Conservation (phyloP, 1,139 yeast genomes). For the Taphrina betulina region DNA sequence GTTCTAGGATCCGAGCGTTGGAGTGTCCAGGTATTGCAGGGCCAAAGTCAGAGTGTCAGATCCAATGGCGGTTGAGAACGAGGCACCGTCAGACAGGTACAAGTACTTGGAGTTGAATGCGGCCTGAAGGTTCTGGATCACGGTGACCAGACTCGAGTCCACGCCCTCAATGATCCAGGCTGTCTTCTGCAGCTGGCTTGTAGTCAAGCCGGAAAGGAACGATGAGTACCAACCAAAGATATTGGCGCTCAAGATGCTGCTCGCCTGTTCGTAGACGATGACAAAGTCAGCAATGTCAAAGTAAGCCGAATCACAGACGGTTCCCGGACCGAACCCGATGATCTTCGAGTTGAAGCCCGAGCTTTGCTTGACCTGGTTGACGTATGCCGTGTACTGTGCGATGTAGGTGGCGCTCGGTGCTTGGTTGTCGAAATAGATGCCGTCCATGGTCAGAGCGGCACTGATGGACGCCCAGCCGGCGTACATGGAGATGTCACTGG, state of each 20-base stretch:
- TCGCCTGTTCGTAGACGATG: not conserved
- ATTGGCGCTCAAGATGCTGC: not conserved
- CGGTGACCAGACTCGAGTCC: not conserved
- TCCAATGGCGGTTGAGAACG: not conserved
- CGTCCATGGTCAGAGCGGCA: not conserved
- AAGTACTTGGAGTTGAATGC: conserved; percentile 1
- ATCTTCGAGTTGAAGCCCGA: not conserved
- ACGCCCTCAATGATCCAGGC: not conserved
- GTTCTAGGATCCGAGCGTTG: no score
- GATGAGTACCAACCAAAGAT: not conserved
- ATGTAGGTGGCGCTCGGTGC: not conserved
- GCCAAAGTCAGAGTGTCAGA: not conserved
- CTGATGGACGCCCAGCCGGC: not conserved
- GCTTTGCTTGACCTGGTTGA: not conserved
- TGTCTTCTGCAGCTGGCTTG: not conserved
- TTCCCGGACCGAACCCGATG: not conserved
- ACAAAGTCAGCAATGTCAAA: conserved; percentile 16
- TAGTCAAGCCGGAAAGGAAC: not conserved
- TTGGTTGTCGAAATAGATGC: not conserved
- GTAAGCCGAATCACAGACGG: conserved; percentile 11
- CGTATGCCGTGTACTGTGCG: not conserved
- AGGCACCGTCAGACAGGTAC: not conserved
- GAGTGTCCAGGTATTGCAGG: no score
- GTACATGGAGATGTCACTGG: not conserved
- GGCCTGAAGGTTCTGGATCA: not conserved